Conservation (phyloP, 2,329 filamentous ascomycete genomes). For the Alternaria triticimaculans region DNA sequence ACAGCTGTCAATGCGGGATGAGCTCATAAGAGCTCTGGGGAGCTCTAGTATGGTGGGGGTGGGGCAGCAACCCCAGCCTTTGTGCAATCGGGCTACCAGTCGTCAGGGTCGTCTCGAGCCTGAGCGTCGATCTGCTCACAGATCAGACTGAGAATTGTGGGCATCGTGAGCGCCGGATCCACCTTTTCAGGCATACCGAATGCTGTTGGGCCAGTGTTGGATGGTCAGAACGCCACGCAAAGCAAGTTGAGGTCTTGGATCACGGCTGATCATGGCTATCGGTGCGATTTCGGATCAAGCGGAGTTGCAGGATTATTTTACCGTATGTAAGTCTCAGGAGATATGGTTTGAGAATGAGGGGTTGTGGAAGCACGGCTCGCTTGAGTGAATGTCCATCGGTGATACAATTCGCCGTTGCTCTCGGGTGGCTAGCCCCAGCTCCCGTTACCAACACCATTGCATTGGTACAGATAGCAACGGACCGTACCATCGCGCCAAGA, state of each 20-base stretch:
- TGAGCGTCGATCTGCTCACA: conserved; percentile 29
- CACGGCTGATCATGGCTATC: conserved; percentile 1
- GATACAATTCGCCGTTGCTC: conserved; percentile 19
- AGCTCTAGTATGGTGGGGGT: conserved; percentile 42
- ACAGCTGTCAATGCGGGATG: conserved; percentile 42
- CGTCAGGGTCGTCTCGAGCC: conserved; percentile 17
- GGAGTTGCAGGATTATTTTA: conserved; percentile 7
- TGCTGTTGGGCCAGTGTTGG: conserved; percentile 22
- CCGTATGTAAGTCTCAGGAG: not conserved
- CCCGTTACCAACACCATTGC: conserved; percentile 10
- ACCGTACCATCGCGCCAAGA: conserved; percentile 27
- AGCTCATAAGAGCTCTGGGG: conserved; percentile 44
- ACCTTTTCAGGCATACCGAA: conserved; percentile 37
- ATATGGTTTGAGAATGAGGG: not conserved
- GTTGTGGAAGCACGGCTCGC: not conserved
- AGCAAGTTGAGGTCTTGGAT: conserved; percentile 18
- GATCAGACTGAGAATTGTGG: conserved; percentile 33
- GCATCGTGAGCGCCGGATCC: conserved; percentile 41
- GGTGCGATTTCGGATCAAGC: conserved; percentile 11
- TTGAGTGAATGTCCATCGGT: conserved; percentile 18
- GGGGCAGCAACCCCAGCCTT: conserved; percentile 34
- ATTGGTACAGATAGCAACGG: conserved; percentile 2
- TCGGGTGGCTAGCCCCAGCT: conserved; percentile 15
- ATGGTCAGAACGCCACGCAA: conserved; percentile 30
- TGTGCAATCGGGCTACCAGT: conserved; percentile 25